Conservation (phyloP, 176 grass and related monocot species). For the Bothriochloa decipiens region DNA sequence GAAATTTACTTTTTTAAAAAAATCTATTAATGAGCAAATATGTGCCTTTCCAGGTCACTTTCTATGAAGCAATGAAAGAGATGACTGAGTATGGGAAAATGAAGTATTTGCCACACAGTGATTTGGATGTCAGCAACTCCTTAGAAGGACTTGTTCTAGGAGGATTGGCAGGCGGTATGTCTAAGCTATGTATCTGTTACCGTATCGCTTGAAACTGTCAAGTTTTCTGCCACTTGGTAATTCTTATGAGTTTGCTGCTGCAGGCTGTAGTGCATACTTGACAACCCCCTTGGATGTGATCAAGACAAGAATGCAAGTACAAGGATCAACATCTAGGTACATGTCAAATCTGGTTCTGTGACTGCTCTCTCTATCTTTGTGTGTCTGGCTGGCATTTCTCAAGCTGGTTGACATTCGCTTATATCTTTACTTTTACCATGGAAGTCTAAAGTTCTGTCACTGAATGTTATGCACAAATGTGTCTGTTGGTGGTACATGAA, state of each 20-base stretch:
- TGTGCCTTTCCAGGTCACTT: slow-evolving; percentile 75
- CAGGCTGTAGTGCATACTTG: slow-evolving; percentile 86
- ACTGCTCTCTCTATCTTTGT: background rate
- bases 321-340: slow-evolving; percentile 80
- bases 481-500: background rate
- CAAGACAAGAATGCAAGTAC: slow-evolving; percentile 94
- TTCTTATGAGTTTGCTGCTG: slow-evolving; percentile 34
- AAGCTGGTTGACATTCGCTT: background rate
- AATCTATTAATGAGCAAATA: slow-evolving; percentile 14
- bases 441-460: background rate
- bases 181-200: background rate
- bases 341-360: slow-evolving; percentile 15
- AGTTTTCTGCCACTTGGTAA: slow-evolving; percentile 24
- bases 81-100: slow-evolving; percentile 62
- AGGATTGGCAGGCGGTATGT: slow-evolving; percentile 82
- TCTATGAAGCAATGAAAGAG: slow-evolving; percentile 91
- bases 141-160: slow-evolving; percentile 89
- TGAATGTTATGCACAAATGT: background rate
- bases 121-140: slow-evolving; percentile 68
- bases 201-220: background rate
- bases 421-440: background rate
- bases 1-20: background rate
- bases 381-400: background rate
- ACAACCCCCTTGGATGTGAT: slow-evolving; percentile 90
- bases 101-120: slow-evolving; percentile 61